A percentile compares a stretch with the other conserved stretches of the same genome.
Evolutionary conservation across 192 early-diverging fungal genomes (phyloP).

Genomic region (Coemansia sp.): DNA sequence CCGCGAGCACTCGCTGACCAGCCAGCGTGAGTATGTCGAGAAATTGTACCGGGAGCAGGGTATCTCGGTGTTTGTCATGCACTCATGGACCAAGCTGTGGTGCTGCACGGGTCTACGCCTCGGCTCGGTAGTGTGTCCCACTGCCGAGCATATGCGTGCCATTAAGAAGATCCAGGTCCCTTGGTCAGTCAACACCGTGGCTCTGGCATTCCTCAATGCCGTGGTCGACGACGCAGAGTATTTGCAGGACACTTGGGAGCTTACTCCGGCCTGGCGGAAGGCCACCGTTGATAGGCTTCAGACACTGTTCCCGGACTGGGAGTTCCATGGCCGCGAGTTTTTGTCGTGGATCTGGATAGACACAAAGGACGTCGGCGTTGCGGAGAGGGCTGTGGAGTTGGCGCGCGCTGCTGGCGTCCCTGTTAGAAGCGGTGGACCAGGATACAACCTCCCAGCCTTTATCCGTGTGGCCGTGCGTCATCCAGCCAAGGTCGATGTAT

Average conservation of each 20-base stretch:
- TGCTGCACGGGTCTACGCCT: conserved; percentile 89
- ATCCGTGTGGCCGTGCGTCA: conserved; percentile 81
- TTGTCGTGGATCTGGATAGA: conserved; percentile 91
- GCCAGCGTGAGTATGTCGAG: conserved; percentile 69
- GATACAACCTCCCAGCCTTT: conserved; percentile 75
- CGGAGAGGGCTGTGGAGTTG: conserved; percentile 65
- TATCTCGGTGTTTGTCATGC: conserved; percentile 85
- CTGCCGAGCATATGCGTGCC: conserved; percentile 69
- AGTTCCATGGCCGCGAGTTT: conserved; percentile 73
- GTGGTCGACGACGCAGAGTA: conserved; percentile 75
- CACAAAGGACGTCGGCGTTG: conserved; percentile 62
- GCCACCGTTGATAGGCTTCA: conserved; percentile 46
- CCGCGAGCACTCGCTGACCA: conserved; percentile 80
- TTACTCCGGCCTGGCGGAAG: conserved; percentile 71
- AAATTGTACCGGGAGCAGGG: conserved; percentile 64
- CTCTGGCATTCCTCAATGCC: conserved; percentile 79
- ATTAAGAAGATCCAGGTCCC: conserved; percentile 86
- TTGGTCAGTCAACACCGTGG: conserved; percentile 91
- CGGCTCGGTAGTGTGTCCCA: conserved; percentile 88
- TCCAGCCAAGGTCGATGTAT: conserved; percentile 67
- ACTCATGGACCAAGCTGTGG: conserved; percentile 96
- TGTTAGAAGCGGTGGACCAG: conserved; percentile 77
- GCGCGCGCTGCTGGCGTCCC: conserved; percentile 83
- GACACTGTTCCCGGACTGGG: conserved; percentile 60
- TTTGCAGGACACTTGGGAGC: conserved; percentile 77